A percentile compares a stretch with the other conserved stretches of the same genome.
Evolutionary conservation across 306 rosid species (phyloP).

Genomic region (Quercus bicolor): DNA sequence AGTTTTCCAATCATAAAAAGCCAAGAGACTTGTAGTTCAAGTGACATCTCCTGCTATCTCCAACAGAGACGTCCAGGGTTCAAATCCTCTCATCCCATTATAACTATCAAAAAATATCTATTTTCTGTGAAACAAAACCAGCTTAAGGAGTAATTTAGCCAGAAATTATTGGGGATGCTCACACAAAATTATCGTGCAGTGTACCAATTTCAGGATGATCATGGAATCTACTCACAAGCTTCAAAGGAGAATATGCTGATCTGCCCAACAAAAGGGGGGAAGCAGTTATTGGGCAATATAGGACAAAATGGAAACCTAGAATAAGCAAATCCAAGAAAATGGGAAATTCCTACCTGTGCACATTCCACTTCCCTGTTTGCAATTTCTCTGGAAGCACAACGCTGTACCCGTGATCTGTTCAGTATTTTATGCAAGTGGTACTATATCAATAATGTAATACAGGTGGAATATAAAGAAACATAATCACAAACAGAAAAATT

Average conservation of each 20-base stretch:
- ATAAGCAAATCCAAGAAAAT: constrained; percentile 13
- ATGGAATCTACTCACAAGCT: constrained; percentile 73
- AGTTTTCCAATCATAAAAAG: not conserved
- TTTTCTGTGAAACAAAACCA: not conserved
- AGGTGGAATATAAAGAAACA: constrained; percentile 8
- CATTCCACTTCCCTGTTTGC: constrained; percentile 95
- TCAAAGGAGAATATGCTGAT: constrained; percentile 71
- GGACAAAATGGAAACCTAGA: not conserved
- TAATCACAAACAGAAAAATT: not conserved
- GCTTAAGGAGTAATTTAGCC: not conserved
- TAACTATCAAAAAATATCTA: not conserved
- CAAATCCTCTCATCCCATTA: too few relatives aligned
- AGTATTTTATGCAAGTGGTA: constrained; percentile 30
- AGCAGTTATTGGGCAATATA: constrained; percentile 5
- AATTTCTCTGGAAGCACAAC: constrained; percentile 95
- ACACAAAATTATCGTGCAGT: constrained; percentile 90
- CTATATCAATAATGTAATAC: constrained; percentile 12
- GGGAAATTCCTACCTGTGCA: constrained; percentile 60
- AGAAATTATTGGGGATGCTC: constrained; percentile 39
- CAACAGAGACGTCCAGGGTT: too few relatives aligned
- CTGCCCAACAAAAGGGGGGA: constrained; percentile 34
- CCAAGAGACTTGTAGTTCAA: too few relatives aligned
- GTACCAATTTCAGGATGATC: constrained; percentile 84
- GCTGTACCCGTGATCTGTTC: constrained; percentile 86
- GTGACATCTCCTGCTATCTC: too few relatives aligned